These are phyloP conservation scores for Phytophthora palmivora DNA, from an alignment of 352 stramenopile species.

Conservation along the genomic window DNA sequence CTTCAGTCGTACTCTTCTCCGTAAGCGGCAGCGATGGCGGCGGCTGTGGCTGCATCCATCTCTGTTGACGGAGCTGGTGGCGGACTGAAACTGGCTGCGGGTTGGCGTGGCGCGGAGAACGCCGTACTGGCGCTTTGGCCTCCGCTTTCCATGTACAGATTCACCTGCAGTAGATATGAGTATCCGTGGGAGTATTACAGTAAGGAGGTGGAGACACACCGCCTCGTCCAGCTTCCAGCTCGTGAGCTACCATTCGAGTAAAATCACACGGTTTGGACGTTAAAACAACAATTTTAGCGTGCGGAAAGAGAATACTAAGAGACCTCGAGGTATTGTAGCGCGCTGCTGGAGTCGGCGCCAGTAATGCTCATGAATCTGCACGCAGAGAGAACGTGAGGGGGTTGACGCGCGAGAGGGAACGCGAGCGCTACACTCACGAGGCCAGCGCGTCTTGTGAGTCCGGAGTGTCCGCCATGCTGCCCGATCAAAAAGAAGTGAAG, in stretches of 20 bases:
- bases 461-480: conserved; percentile 24
- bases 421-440: conserved; percentile 36
- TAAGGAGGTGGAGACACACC: conserved; percentile 37
- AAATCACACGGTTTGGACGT: conserved; percentile 8
- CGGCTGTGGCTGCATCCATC: conserved; percentile 43
- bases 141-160: conserved; percentile 88
- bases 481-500: conserved; percentile 14
- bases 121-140: conserved; percentile 30
- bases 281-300: conserved; percentile 11
- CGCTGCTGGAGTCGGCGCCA: conserved; percentile 66
- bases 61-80: conserved; percentile 11
- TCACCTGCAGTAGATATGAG: conserved; percentile 54
- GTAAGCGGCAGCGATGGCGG: conserved; percentile 39
- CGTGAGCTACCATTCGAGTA: conserved; percentile 51
- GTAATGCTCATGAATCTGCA: conserved; percentile 90
- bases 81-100: conserved; percentile 3
- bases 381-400: too few relatives aligned
- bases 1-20: conserved; percentile 43
- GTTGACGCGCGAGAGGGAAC: not conserved
- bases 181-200: too few relatives aligned
- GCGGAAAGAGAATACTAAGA: too few relatives aligned
- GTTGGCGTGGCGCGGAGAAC: conserved; percentile 15
- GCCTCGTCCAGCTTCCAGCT: conserved; percentile 81
- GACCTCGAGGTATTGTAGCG: conserved; percentile 80
- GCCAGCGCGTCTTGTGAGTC: conserved; percentile 50